phyloP scores from a whole-genome alignment of 306 rosid species.

The Cicer cuneatum region DNA sequence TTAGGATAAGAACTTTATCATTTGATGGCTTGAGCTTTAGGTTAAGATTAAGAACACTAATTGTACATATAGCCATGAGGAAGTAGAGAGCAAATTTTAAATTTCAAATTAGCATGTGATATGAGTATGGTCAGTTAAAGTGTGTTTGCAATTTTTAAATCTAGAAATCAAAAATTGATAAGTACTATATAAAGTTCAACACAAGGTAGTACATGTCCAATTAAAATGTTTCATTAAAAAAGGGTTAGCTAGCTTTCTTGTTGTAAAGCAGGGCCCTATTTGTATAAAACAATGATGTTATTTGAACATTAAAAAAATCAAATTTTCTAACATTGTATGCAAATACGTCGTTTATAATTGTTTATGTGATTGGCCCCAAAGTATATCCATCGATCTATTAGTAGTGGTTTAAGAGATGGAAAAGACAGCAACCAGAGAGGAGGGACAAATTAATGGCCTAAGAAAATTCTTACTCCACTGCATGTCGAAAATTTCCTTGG shows the following conservation, averaged over 20 bases:
- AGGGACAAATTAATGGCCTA: no score
- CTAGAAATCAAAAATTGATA: not conserved
- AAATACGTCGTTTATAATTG: no score
- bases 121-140: conserved; percentile 2
- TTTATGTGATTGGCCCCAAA: no score
- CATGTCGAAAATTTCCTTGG: no score
- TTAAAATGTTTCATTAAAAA: not conserved
- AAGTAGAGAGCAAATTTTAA: conserved; percentile 17
- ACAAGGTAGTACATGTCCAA: not conserved
- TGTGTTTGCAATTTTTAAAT: not conserved
- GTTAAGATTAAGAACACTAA: conserved; percentile 6
- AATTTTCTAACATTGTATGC: no score
- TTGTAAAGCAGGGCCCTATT: no score
- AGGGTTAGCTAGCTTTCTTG: not conserved
- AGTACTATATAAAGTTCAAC: not conserved
- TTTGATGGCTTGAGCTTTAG: conserved; percentile 31
- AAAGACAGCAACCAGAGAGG: no score
- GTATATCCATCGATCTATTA: no score
- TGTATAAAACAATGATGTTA: no score
- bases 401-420: no score
- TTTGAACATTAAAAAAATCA: no score
- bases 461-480: no score
- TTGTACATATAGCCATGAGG: not conserved
- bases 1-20: conserved; percentile 37
- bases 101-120: conserved; percentile 37